Conservation (phyloP, 1,284 basidiomycete genomes). For the Fomitopsis palustris region DNA sequence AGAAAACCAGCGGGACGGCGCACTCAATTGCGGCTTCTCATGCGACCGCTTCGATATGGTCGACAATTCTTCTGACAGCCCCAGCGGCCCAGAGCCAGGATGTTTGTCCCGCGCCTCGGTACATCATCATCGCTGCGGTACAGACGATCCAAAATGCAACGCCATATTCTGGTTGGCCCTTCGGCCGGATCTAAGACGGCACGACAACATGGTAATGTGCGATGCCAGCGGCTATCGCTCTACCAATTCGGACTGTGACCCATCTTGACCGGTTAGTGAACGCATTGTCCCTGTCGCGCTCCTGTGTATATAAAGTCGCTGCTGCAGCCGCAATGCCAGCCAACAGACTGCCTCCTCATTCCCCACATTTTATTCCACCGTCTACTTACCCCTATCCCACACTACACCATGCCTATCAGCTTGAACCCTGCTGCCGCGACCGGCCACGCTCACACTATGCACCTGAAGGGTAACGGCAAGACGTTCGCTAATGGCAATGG, state of each 20-base stretch:
- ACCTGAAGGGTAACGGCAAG: neutral
- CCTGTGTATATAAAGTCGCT: neutral
- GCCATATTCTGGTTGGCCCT: neutral
- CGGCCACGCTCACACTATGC: slow-evolving; percentile 1
- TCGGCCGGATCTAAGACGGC: slow-evolving; percentile 7
- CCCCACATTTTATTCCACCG: neutral
- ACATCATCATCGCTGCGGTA: neutral
- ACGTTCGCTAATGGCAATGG: neutral
- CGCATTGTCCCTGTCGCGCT: neutral
- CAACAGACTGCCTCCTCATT: neutral
- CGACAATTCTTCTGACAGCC: neutral
- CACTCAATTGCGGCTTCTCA: neutral
- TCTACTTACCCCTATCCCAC: neutral
- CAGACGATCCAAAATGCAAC: neutral
- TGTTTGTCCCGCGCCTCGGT: neutral
- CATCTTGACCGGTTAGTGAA: neutral
- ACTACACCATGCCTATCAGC: slow-evolving; percentile 3
- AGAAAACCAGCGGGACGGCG: neutral
- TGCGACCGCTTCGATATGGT: neutral
- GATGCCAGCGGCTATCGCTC: neutral
- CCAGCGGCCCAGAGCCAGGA: neutral
- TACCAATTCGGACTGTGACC: neutral
- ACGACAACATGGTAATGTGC: neutral
- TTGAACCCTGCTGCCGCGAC: neutral
- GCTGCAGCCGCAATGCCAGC: neutral